phyloP scores from a whole-genome alignment of 306 rosid species.

The cucumber (Cucumis sativus) region Cucumber_9930_V3 NC_026660.2:23619001-23619500 shows the following conservation, averaged over 20 bases:
- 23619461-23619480: background rate
- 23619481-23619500: background rate
- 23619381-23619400: slow-evolving; percentile 24
- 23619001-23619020: background rate
- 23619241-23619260: background rate
- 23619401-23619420: background rate
- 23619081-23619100: slow-evolving; percentile 21
- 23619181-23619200: background rate
- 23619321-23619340: slow-evolving; percentile 81
- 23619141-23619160: slow-evolving; percentile 42
- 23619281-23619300: slow-evolving; percentile 78
- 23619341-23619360: slow-evolving; percentile 89
- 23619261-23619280: slow-evolving; percentile 91
- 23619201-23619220: background rate
- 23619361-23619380: slow-evolving; percentile 98
- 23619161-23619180: background rate
- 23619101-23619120: slow-evolving; percentile 26
- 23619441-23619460: background rate
- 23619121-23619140: slow-evolving; percentile 87
- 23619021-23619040: slow-evolving; percentile 72
- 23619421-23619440: background rate
- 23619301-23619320: slow-evolving; percentile 80
- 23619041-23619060: slow-evolving; percentile 89
- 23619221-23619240: background rate
- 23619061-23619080: slow-evolving; percentile 80